phyloP scores from a whole-genome alignment of 129 eudicot species.

The Saposhnikovia divaricata region DNA sequence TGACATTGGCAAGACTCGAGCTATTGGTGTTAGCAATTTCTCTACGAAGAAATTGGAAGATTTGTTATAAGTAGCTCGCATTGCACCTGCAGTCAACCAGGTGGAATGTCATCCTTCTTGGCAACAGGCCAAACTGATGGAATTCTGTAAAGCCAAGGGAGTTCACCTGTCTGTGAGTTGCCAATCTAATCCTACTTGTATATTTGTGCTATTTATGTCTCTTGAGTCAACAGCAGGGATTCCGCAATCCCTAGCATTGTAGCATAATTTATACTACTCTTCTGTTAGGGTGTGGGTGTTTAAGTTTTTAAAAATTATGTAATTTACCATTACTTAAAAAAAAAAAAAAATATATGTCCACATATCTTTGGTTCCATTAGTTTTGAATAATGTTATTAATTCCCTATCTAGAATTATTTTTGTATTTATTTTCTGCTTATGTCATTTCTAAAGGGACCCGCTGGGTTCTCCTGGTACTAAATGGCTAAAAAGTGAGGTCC shows the following conservation, averaged over 20 bases:
- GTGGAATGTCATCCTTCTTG: too few relatives aligned
- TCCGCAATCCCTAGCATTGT: neutral
- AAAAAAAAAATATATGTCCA: neutral
- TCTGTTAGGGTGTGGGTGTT: neutral
- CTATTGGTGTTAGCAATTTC: too few relatives aligned
- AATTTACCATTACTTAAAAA: neutral
- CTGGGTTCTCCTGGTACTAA: constrained; percentile 66
- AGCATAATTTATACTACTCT: neutral
- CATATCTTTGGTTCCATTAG: neutral
- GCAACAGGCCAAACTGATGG: too few relatives aligned
- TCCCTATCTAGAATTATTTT: neutral
- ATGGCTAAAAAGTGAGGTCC: constrained; percentile 40
- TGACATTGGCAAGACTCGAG: too few relatives aligned
- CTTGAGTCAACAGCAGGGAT: neutral
- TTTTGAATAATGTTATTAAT: neutral
- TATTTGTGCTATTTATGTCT: too few relatives aligned
- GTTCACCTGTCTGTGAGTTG: too few relatives aligned
- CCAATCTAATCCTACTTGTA: too few relatives aligned
- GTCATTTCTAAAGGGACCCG: constrained; percentile 47
- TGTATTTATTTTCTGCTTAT: neutral
- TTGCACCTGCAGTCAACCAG: too few relatives aligned
- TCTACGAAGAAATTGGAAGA: too few relatives aligned
- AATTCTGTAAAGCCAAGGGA: too few relatives aligned
- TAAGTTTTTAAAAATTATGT: neutral
- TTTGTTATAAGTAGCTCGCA: too few relatives aligned